These are phyloP conservation scores for Penicillium sp. DNA, from an alignment of 2,329 filamentous ascomycete genomes.

Conservation along the genomic window DNA sequence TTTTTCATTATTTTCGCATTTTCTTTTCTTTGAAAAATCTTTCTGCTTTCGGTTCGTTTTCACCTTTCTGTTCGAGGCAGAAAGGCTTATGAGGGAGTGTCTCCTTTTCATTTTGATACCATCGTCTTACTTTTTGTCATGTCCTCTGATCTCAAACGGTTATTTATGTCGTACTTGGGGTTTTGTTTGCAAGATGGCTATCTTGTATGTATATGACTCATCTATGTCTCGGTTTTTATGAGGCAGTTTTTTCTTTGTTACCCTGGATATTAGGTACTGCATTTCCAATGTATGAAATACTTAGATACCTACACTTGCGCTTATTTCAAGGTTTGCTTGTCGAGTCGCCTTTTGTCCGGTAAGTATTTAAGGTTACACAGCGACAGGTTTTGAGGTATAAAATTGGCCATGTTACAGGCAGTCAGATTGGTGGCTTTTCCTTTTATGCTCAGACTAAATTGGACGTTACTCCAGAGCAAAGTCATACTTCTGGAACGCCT, in stretches of 20 bases:
- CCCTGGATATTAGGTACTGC: background rate
- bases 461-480: slow-evolving; percentile 61
- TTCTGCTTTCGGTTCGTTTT: background rate
- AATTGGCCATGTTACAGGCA: background rate
- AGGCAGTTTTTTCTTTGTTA: background rate
- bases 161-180: background rate
- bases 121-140: slow-evolving; percentile 6
- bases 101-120: slow-evolving; percentile 14
- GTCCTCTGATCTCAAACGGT: background rate
- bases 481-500: slow-evolving; percentile 81
- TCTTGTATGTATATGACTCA: slow-evolving; percentile 4
- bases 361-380: too few relatives aligned
- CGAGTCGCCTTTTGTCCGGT: too few relatives aligned
- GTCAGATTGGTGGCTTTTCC: background rate
- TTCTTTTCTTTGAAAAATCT: background rate
- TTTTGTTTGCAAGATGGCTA: background rate
- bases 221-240: background rate
- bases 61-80: background rate
- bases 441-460: background rate
- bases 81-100: background rate
- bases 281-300: background rate
- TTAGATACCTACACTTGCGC: background rate
- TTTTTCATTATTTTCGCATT: background rate
- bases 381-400: background rate
- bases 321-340: too few relatives aligned